Percentiles rank a stretch among this genome's conserved stretches.
Evolutionary conservation across 2,329 filamentous ascomycete species (phyloP).

Genomic region (Cytospora piceicola): DNA sequence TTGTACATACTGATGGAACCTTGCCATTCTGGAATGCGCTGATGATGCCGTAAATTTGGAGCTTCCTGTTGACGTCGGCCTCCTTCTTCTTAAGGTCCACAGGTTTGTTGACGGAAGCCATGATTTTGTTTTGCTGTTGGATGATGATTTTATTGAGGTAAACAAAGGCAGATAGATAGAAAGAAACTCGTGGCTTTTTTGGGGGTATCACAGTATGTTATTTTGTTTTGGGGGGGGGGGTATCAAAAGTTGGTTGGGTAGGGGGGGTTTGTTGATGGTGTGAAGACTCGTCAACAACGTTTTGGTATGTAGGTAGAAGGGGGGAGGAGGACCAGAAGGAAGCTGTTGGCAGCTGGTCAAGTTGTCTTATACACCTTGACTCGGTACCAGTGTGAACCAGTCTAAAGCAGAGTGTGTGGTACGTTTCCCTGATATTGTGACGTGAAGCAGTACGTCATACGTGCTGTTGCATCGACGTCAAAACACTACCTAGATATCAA

Average conservation of each 20-base stretch:
- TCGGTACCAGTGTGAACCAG: constrained; percentile 6
- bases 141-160: constrained; percentile 6
- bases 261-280: constrained; percentile 5
- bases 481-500: constrained; percentile 21
- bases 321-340: background rate
- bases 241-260: constrained; percentile 19
- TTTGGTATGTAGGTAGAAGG: constrained; percentile 7
- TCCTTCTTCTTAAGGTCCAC: constrained; percentile 77
- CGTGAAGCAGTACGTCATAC: constrained; percentile 29
- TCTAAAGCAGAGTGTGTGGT: background rate
- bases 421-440: constrained; percentile 25
- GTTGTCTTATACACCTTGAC: constrained; percentile 27
- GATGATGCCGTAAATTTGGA: constrained; percentile 92
- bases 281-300: constrained; percentile 13
- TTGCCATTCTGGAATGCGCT: constrained; percentile 86
- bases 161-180: background rate
- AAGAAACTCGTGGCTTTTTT: background rate
- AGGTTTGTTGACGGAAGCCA: constrained; percentile 68
- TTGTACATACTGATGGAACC: constrained; percentile 74
- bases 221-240: constrained; percentile 17
- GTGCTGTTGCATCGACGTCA: constrained; percentile 21
- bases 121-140: constrained; percentile 12
- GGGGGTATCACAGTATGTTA: constrained; percentile 20
- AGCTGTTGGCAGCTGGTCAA: constrained; percentile 15
- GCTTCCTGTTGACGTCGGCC: constrained; percentile 86